Conservation (phyloP, 768 basidiomycete genomes). For the Pleurotus tuber-regium region DNA sequence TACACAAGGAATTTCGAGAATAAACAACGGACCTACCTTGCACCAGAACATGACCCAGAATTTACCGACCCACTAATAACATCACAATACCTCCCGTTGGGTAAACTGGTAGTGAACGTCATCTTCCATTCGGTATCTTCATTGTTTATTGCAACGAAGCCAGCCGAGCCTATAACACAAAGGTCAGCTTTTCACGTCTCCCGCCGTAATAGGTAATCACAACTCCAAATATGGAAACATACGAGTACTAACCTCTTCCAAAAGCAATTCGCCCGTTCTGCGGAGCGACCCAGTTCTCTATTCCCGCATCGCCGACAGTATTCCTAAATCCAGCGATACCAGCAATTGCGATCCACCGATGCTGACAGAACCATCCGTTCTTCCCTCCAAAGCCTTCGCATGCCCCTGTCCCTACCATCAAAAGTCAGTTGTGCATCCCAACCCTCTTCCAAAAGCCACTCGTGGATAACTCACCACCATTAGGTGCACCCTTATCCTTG, state of each 20-base stretch:
- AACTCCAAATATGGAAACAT: neutral
- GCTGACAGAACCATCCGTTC: slow-evolving; percentile 66
- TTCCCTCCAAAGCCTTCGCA: slow-evolving; percentile 49
- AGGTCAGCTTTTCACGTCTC: neutral
- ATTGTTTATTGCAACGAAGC: slow-evolving; percentile 55
- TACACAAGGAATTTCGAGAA: too few species aligned
- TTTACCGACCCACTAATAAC: slow-evolving; percentile 33
- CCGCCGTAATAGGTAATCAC: neutral
- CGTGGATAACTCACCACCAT: slow-evolving; percentile 34
- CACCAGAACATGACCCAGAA: neutral
- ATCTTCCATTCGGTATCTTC: slow-evolving; percentile 37
- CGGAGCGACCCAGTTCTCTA: slow-evolving; percentile 37
- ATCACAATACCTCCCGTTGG: slow-evolving; percentile 48
- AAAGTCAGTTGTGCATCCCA: too few species aligned
- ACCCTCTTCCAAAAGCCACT: neutral
- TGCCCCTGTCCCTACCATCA: slow-evolving; percentile 29
- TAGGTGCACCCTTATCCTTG: slow-evolving; percentile 57
- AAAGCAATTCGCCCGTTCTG: slow-evolving; percentile 44
- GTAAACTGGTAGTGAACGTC: slow-evolving; percentile 43
- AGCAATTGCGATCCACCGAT: slow-evolving; percentile 52
- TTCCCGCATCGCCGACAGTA: slow-evolving; percentile 38
- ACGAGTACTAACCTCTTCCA: slow-evolving; percentile 33
- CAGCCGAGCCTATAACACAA: slow-evolving; percentile 29
- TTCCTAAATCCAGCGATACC: slow-evolving; percentile 70
- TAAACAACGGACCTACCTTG: neutral